Conservation (phyloP, 2,329 filamentous ascomycete genomes). For the Arachnomyces sp. region DNA sequence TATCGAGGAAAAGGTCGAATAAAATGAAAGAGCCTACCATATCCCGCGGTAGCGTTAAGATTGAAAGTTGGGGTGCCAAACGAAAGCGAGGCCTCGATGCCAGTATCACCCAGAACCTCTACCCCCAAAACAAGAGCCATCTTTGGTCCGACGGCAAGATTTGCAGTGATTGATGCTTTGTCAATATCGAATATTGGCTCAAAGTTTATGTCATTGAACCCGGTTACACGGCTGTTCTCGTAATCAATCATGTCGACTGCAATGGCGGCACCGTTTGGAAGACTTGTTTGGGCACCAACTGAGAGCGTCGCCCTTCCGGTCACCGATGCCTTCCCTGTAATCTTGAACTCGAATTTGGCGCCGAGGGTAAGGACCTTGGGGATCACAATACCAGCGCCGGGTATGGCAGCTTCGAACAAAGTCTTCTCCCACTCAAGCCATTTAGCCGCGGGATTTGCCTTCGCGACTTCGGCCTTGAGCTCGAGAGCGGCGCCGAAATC, state of each 20-base stretch:
- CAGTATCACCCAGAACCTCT: conserved; percentile 14
- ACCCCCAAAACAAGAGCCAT: conserved; percentile 19
- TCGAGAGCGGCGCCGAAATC: conserved; percentile 15
- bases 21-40: conserved; percentile 6
- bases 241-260: conserved; percentile 16
- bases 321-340: conserved; percentile 14
- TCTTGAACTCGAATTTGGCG: conserved; percentile 16
- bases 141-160: conserved; percentile 16
- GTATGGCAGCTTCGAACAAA: conserved; percentile 14
- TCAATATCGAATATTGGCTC: conserved; percentile 19
- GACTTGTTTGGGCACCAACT: conserved; percentile 15
- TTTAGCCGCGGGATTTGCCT: conserved; percentile 5
- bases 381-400: conserved; percentile 18
- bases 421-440: conserved; percentile 9
- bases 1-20: neutral
- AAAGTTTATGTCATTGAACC: conserved; percentile 16
- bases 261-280: conserved; percentile 20
- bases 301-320: conserved; percentile 16
- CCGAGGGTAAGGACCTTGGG: conserved; percentile 20
- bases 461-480: conserved; percentile 11
- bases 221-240: conserved; percentile 15
- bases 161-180: conserved; percentile 15
- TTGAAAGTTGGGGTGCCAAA: conserved; percentile 9
- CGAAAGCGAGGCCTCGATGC: conserved; percentile 8
- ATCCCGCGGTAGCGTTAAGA: conserved; percentile 10